Evolutionary conservation across 2,329 filamentous ascomycete species (phyloP), one percentile per base, ranked within the genome.

Genomic region (Paraconiothyrium sp.): DNA sequence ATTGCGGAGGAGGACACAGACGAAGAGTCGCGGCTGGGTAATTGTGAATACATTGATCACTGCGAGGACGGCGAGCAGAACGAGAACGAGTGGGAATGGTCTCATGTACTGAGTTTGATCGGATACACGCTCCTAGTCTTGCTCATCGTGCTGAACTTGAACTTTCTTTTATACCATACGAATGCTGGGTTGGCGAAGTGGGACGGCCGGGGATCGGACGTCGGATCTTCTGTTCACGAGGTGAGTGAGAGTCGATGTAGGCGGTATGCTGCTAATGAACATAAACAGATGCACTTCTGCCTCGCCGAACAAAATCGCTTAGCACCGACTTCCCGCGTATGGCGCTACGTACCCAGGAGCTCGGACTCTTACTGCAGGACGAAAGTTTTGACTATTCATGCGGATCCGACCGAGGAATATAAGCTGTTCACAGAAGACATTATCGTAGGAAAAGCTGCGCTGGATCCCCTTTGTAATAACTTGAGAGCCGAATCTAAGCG

Each of bases 201-300:
- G 48, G 34, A n/a, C 30, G 39, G 8, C 13, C 34, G 57, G 11
- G 30, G 43, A 16, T 20, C 3, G 34, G 20, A 27, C 20, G 4
- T 16, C 9, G 3, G 22, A 5, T 9, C 16, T 2, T 10, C 41
- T 27, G 37, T 30, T 11, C 34, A 22, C 13, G 46, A 58, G 20
- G 58, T 60, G 30, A 54, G 48, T 27, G 16, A 20, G 13, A 16
- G 10, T 24, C 34, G 1, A 5, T 24, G 11, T 27, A 22, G 16
- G 5, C 10, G 3, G 10, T 41, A 13, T 16, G 16, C 7, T 27
- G 20, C 49, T 55, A 8, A 48, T 3, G 13, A 11, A 24, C 3
- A 4, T 39, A 11, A n/a, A 32, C 32, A 73, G 71, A 63, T 73
- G 54, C 59, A 62, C 16, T 70, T 73, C 24, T 73, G 71, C 32